Evolutionary conservation across 257 asterid genomes (phyloP).

Genomic region (Solanum bukasovii): DNA sequence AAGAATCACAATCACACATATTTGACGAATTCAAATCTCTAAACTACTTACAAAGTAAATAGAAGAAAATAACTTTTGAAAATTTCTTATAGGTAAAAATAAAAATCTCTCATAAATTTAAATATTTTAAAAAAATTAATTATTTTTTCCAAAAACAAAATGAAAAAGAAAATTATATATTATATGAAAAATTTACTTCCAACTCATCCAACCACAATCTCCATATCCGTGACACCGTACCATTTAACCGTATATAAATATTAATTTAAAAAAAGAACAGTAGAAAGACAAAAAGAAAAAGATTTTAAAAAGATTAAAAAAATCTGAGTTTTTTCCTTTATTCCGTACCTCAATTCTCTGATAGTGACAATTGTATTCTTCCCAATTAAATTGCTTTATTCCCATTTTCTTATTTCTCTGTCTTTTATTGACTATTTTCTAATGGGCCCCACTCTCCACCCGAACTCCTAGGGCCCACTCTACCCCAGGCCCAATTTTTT

Average conservation of each 20-base stretch:
- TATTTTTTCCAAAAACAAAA: background rate
- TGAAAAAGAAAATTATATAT: background rate
- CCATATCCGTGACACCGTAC: slow-evolving; percentile 1
- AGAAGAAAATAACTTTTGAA: background rate
- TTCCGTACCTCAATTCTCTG: background rate
- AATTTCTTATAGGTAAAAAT: too few species aligned
- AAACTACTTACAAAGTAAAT: background rate
- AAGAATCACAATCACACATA: background rate
- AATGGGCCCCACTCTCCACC: background rate
- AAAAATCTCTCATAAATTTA: too few species aligned
- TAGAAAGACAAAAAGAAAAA: too few species aligned
- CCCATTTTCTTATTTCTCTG: background rate
- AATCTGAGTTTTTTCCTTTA: background rate
- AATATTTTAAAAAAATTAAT: too few species aligned
- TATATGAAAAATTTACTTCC: background rate
- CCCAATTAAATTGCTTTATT: background rate
- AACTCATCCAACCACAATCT: background rate
- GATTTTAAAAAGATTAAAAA: too few species aligned
- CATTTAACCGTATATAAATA: background rate
- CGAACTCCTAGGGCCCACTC: background rate
- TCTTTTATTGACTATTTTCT: background rate
- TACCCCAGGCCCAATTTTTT: background rate
- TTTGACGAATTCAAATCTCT: too few species aligned
- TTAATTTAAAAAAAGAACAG: background rate
- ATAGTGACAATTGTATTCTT: background rate